Conservation (phyloP, 768 basidiomycete species). For the Phaeotremella skinneri region DNA sequence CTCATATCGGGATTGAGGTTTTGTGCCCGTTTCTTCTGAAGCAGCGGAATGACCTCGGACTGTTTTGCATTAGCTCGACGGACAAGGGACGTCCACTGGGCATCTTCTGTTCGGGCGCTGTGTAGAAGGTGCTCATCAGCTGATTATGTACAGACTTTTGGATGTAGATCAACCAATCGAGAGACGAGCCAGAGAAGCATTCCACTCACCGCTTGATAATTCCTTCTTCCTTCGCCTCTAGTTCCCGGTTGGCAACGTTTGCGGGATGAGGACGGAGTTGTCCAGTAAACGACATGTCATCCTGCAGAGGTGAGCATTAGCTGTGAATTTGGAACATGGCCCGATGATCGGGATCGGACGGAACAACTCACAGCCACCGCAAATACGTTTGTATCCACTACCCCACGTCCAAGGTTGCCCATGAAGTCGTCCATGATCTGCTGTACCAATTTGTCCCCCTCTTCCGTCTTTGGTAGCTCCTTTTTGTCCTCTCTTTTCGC, state of each 20-base stretch:
- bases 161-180: neutral
- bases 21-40: constrained; percentile 20
- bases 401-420: constrained; percentile 34
- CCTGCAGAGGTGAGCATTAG: too few relatives aligned
- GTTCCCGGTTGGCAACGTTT: constrained; percentile 42
- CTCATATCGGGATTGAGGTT: constrained; percentile 22
- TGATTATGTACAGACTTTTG: neutral
- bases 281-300: constrained; percentile 1
- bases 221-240: constrained; percentile 29
- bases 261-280: constrained; percentile 43
- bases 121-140: neutral
- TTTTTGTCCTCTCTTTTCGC: constrained; percentile 25
- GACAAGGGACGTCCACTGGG: constrained; percentile 33
- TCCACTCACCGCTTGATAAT: constrained; percentile 38
- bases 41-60: constrained; percentile 19
- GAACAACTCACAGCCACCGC: constrained; percentile 25
- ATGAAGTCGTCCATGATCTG: constrained; percentile 49
- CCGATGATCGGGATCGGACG: neutral
- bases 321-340: too few relatives aligned
- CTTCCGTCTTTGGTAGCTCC: constrained; percentile 27
- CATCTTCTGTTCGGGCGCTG: constrained; percentile 39
- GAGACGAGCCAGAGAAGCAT: neutral
- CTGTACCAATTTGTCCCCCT: constrained; percentile 44
- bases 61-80: constrained; percentile 32
- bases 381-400: constrained; percentile 48